Evolutionary conservation across 768 basidiomycete genomes (phyloP).

Genomic region (Dioszegia crocea): DNA sequence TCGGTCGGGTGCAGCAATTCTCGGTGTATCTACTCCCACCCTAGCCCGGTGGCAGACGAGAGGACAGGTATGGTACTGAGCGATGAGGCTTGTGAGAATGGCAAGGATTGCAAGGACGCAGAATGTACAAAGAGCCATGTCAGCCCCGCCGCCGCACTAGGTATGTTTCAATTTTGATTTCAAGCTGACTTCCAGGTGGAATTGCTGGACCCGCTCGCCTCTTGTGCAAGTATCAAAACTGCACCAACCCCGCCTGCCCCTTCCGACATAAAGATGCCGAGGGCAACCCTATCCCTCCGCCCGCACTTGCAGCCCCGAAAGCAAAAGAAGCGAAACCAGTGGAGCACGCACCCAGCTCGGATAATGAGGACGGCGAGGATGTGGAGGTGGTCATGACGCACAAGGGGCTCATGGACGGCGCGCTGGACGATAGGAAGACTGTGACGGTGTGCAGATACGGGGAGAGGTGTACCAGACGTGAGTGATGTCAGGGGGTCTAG

Average conservation of each 20-base stretch:
- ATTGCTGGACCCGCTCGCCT: constrained; percentile 38
- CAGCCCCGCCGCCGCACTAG: constrained; percentile 73
- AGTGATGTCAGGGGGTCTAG: constrained; percentile 14
- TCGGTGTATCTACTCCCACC: constrained; percentile 85
- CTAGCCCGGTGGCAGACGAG: constrained; percentile 91
- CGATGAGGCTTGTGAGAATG: constrained; percentile 85
- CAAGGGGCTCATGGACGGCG: constrained; percentile 40
- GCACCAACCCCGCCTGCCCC: constrained; percentile 49
- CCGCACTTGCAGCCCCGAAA: constrained; percentile 41
- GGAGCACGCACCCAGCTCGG: constrained; percentile 15
- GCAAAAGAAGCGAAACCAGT: background rate
- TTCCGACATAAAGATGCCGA: constrained; percentile 49
- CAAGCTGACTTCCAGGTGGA: constrained; percentile 22
- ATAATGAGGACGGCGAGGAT: constrained; percentile 29
- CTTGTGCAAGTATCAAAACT: constrained; percentile 50
- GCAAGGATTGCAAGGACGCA: constrained; percentile 82
- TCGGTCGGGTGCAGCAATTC: constrained; percentile 84
- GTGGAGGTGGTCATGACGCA: constrained; percentile 43
- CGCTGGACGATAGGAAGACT: constrained; percentile 29
- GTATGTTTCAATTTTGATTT: constrained; percentile 54
- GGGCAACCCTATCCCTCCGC: constrained; percentile 47
- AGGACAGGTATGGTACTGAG: constrained; percentile 93
- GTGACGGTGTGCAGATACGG: constrained; percentile 71
- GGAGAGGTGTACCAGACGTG: constrained; percentile 68
- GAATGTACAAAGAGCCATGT: constrained; percentile 90